Conservation (phyloP, 352 stramenopile species). For the Pythium grandisporangium region DNA sequence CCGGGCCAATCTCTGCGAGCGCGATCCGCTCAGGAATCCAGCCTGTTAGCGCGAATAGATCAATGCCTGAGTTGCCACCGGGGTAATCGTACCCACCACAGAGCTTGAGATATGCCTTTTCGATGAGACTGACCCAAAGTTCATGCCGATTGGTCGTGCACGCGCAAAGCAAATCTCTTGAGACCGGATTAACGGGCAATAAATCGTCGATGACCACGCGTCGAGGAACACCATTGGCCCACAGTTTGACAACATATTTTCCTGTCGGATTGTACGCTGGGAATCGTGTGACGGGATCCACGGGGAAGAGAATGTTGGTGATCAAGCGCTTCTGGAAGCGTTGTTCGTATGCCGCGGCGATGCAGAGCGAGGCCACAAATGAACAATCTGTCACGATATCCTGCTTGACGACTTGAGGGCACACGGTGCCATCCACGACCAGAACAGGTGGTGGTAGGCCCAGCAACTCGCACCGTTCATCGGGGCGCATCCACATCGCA, state of each 20-base stretch:
- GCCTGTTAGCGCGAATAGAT: conserved; percentile 97
- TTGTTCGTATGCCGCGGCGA: conserved; percentile 87
- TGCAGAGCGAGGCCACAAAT: conserved; percentile 90
- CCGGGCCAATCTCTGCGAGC: conserved; percentile 24
- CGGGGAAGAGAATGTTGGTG: conserved; percentile 94
- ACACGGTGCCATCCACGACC: conserved; percentile 72
- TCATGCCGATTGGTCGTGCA: conserved; percentile 77
- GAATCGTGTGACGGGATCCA: conserved; percentile 59
- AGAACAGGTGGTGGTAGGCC: conserved; percentile 26
- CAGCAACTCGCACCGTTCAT: conserved; percentile 40
- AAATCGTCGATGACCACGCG: conserved; percentile 95
- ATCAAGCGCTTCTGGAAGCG: conserved; percentile 88
- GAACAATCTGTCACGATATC: conserved; percentile 91
- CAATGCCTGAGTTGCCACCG: conserved; percentile 94
- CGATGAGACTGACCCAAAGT: conserved; percentile 93
- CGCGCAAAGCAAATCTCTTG: conserved; percentile 71
- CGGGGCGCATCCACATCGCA: conserved; percentile 56
- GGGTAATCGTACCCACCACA: conserved; percentile 97
- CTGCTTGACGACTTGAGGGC: conserved; percentile 71
- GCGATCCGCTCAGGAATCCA: conserved; percentile 96
- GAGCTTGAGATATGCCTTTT: conserved; percentile 99
- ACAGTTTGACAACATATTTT: conserved; percentile 97
- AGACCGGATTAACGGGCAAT: conserved; percentile 80
- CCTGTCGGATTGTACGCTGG: conserved; percentile 87
- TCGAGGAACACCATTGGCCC: conserved; percentile 90